Percentiles rank a stretch among this genome's conserved stretches.
Conservation (phyloP, 1,284 basidiomycete genomes). For the Crepidotus sp. region DNA sequence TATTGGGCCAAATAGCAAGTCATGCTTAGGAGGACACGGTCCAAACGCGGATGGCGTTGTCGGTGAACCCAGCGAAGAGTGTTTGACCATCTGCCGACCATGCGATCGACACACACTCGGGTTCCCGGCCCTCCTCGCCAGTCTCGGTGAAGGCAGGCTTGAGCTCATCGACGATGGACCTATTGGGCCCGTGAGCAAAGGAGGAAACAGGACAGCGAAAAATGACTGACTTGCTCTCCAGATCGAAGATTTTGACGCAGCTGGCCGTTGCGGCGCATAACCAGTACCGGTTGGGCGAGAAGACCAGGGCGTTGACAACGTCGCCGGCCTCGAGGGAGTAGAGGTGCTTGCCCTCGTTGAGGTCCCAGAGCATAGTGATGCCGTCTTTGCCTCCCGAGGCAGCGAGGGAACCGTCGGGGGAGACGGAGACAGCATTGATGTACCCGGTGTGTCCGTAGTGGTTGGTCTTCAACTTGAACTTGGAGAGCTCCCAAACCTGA, state of each 20-base stretch:
- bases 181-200: conserved; percentile 25
- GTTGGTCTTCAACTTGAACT: conserved; percentile 99
- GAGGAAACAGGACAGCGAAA: background rate
- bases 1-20: too few species aligned
- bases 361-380: conserved; percentile 99
- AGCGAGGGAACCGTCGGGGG: conserved; percentile 97
- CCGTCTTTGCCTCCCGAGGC: conserved; percentile 99
- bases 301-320: conserved; percentile 98
- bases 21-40: conserved; percentile 77
- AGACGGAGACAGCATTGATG: conserved; percentile 98
- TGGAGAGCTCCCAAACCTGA: conserved; percentile 99
- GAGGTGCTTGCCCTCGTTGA: conserved; percentile 99
- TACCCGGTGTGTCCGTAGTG: conserved; percentile 99
- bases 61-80: conserved; percentile 91
- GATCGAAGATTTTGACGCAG: conserved; percentile 98
- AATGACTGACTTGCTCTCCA: conserved; percentile 86
- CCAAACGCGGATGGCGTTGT: conserved; percentile 90
- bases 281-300: conserved; percentile 99
- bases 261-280: conserved; percentile 96
- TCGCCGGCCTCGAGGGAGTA: conserved; percentile 99
- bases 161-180: conserved; percentile 98
- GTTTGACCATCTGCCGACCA: conserved; percentile 99
- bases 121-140: conserved; percentile 73
- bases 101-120: conserved; percentile 95
- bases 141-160: conserved; percentile 85